phyloP scores from a whole-genome alignment of 257 asterid species.

The Solanum sejunctum region DNA sequence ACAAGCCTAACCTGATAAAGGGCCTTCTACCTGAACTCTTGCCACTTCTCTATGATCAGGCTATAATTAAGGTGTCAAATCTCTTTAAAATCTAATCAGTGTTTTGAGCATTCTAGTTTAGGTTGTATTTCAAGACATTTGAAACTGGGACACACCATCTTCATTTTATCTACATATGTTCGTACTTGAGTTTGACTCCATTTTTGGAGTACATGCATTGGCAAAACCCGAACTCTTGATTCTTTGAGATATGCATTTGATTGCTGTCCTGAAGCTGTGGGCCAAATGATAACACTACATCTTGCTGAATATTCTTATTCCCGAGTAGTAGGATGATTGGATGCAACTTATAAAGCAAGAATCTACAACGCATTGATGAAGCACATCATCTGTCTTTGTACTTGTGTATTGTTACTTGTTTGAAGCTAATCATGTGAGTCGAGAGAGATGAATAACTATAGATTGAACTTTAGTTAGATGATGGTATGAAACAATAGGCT shows the following conservation, averaged over 20 bases:
- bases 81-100: not conserved
- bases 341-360: not conserved
- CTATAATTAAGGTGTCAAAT: slow-evolving; percentile 64
- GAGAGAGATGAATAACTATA: not conserved
- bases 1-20: slow-evolving; percentile 89
- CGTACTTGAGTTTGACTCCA: not conserved
- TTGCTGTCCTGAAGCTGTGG: not conserved
- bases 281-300: not conserved
- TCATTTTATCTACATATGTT: not conserved
- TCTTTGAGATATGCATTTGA: not conserved
- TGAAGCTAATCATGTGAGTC: not conserved
- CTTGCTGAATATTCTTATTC: not conserved
- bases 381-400: not conserved
- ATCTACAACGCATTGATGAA: not conserved
- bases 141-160: not conserved
- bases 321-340: not conserved
- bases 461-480: not conserved
- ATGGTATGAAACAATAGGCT: not conserved
- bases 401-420: not conserved
- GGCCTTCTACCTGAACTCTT: slow-evolving; percentile 70
- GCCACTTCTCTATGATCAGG: slow-evolving; percentile 96
- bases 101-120: not conserved
- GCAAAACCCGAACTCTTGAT: not conserved
- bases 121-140: not conserved
- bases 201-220: not conserved